Conservation (phyloP, 441 rosid species). For the Populus hybrid region DNA sequence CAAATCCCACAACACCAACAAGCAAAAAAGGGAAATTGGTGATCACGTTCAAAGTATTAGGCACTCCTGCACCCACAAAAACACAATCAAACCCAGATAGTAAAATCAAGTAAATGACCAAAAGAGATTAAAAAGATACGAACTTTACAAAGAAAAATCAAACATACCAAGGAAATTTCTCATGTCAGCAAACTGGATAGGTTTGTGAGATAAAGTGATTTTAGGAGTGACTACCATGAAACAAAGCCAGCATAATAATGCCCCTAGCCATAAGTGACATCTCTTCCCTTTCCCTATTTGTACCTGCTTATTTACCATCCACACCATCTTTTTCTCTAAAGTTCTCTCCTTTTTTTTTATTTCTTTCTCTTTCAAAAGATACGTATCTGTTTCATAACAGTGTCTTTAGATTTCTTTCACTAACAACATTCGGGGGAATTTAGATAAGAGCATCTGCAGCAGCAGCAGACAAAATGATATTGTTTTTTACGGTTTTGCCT, state of each 20-base stretch:
- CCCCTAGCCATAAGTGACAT: constrained; percentile 42
- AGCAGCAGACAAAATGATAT: not conserved
- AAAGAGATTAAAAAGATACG: not conserved
- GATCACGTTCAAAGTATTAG: constrained; percentile 82
- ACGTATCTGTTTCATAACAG: not conserved
- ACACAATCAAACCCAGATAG: constrained; percentile 14
- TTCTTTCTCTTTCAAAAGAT: not conserved
- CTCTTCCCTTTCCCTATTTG: constrained; percentile 41
- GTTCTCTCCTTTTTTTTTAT: not conserved
- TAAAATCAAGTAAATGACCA: constrained; percentile 3
- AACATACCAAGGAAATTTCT: constrained; percentile 74
- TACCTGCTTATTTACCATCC: constrained; percentile 38
- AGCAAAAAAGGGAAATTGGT: constrained; percentile 80
- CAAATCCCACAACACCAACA: constrained; percentile 77
- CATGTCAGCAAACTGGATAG: constrained; percentile 65
- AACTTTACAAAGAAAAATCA: not conserved
- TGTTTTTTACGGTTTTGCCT: not conserved
- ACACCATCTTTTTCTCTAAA: constrained; percentile 37
- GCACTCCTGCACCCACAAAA: constrained; percentile 52
- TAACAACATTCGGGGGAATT: not conserved
- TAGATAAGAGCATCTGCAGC: not conserved
- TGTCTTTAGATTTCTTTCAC: not conserved
- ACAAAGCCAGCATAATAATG: constrained; percentile 50
- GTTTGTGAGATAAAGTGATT: constrained; percentile 47
- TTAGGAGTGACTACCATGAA: constrained; percentile 67